A percentile compares a stretch with the other conserved stretches of the same genome.
Conservation (phyloP, 371 early-diverging fungal genomes). For the Mortierella sp. region DNA sequence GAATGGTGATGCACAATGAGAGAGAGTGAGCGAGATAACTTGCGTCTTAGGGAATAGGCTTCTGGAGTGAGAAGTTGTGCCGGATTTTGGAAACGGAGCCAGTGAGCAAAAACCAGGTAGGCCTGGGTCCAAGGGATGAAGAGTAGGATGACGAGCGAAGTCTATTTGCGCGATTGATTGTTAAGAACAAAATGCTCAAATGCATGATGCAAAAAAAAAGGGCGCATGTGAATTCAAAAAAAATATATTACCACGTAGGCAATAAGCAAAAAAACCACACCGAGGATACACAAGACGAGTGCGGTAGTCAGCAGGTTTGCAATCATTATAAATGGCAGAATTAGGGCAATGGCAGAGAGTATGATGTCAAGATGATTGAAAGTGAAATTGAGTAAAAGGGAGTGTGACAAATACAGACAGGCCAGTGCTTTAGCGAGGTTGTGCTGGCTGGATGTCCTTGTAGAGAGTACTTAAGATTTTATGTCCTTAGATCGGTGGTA, state of each 20-base stretch:
- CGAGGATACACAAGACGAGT: constrained; percentile 45
- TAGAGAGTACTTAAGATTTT: no score
- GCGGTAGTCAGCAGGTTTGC: constrained; percentile 39
- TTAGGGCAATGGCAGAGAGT: no score
- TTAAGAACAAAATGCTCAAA: no score
- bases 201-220: neutral
- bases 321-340: constrained; percentile 19
- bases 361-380: no score
- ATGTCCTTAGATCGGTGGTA: no score
- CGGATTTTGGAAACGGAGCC: constrained; percentile 48
- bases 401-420: no score
- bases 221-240: neutral
- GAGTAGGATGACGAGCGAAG: constrained; percentile 42
- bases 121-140: constrained; percentile 54
- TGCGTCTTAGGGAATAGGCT: constrained; percentile 43
- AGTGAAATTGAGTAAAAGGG: no score
- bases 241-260: constrained; percentile 36
- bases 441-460: no score
- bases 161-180: constrained; percentile 9
- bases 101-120: constrained; percentile 52
- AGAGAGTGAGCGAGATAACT: neutral
- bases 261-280: constrained; percentile 38
- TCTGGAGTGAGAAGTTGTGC: constrained; percentile 42
- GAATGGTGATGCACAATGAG: neutral
- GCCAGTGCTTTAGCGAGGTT: no score